Evolutionary conservation across 305 asterid genomes (phyloP), one percentile per base, ranked within the genome.

Genomic region (Stenogyne calaminthoides): DNA sequence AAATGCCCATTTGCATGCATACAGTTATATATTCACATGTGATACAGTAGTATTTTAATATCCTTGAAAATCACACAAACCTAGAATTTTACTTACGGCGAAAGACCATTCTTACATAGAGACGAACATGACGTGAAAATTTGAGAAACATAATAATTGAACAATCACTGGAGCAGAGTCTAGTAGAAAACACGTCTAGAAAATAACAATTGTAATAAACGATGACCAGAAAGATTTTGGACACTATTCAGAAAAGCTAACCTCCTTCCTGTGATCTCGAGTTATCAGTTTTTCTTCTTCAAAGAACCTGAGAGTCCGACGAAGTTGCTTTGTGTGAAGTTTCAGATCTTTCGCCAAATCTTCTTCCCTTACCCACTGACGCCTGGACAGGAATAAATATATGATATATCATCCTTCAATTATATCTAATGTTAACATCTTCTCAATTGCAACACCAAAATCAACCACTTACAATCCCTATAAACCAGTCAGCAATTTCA

Each of bases 311-410:
- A 95, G 87, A 68, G 92, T 91, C 52, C 98, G 91, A 36, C 99
- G 96, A 64, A 95, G 93, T 81, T 91, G 98, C 83, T 92, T 95
- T 9, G 97, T 81, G 77, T 95, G 99, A 81, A 95, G 85, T 85
- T 95, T 95, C 87, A 95, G 84, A 79, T 89, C 99, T 86, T 92
- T 95, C 18, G 98, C 99, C 88, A 95, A 83, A 75, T 95, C 97
- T 82, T 95, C 99, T 79, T 95, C 98, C 72, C 98, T 85, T 51
- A 95, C 97, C 99, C 99, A 95, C 77, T 89, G 96, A 54, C 94
- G 90, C 81, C 96, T 90, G 74, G 49, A 72, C 16, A 69, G 11
- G 75, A 55, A 62, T 22, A 49, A 27, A 29, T 27, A 36, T 36
- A 54, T 34, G 40, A 12, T 71, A 25, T 9, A 59, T 67, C 54